Evolutionary conservation across 495 filamentous ascomycete species (phyloP), one percentile per base, ranked within the genome.

Genomic region (Aspergillus panamensis): DNA sequence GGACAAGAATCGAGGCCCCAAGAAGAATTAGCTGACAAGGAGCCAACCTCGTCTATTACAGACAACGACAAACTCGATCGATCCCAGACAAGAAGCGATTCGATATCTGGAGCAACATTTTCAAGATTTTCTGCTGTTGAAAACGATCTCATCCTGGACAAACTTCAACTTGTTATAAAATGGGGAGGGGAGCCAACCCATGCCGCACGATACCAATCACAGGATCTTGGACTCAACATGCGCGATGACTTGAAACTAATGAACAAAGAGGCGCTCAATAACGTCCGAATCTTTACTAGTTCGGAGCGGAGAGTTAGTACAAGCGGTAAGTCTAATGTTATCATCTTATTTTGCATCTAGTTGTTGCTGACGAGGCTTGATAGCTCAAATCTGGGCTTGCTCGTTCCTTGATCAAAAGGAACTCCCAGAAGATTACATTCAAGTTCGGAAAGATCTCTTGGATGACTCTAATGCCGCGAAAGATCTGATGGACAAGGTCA

Each of bases 381-480:
- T 39, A 84, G 90, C 94, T 25, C 93, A 97, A 81, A 98, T 98
- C 56, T 98, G 92, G 88, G 88, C 92, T 6, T 86, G 86, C 43
- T 87, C 90, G 39, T 98, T 98, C 69, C 80, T 96, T 51, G 86
- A 91, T 54, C 82, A 89, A 69, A 92, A 95, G 70, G 88, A 96
- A 43, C 72, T 96, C 14, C 84, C 89, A 0, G 82, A 89, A 42
- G 88, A 94, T 53, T 88, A 86, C 53, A 92, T 97, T 61, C 86
- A 85, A 49, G 83, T 97, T 56, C 84, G 94, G 43, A 98, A 98
- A 69, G 92, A 97, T 70, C 80, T 98, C 2, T 79, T 98, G 7
- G 94, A 98, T 69, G 94, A 98, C 67, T 96, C 91, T 1, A 98
- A 98, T 73, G 94, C 94, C n/a, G 94, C 94, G 52, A 98, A 98